Evolutionary conservation across 148 eudicot genomes (phyloP), one percentile per base, ranked within the genome.

Genomic region (Bassia scoparia): DNA sequence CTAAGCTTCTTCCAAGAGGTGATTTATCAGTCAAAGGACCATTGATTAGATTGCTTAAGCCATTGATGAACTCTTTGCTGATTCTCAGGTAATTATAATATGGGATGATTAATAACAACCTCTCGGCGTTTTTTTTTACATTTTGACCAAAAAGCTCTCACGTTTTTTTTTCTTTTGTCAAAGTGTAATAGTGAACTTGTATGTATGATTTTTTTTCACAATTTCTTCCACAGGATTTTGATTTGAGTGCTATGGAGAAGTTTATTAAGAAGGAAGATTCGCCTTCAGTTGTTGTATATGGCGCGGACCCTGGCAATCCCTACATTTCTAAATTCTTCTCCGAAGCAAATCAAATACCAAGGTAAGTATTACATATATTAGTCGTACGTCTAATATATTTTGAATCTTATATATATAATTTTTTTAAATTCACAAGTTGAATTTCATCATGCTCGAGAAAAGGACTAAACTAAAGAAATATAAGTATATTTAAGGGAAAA

Each of bases 51-150:
- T 81, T 95, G 69, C 79, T 95, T 59, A 95, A 92, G 86, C 99
- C 97, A 41, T 95, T 81, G 97, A 95, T 80, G 97, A 95, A 56
- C 92, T 81, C 31, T 74, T 87, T 56, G 94, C 82, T 54, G 97
- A 95, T 82, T 87, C 71, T 37, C 79, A 87, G 86, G 98, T 90
- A 79, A 54, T 62, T 33, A n/a, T n/a, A n/a, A n/a, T 31, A 30
- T 17, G 4, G 14, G 4, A 14, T 60, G 29, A 49, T 49, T 0
- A 18, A n/a, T n/a, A n/a, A n/a, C n/a, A n/a, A n/a, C n/a, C n/a
- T n/a, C n/a, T n/a, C n/a, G n/a, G n/a, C n/a, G n/a, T n/a, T n/a
- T n/a, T n/a, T n/a, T n/a, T n/a, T n/a, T n/a, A n/a, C n/a, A n/a
- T n/a, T n/a, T n/a, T n/a, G n/a, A n/a, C n/a, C n/a, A n/a, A n/a